Evolutionary conservation across 2,329 filamentous ascomycete species (phyloP).

Genomic region (Penicillium sp.): DNA sequence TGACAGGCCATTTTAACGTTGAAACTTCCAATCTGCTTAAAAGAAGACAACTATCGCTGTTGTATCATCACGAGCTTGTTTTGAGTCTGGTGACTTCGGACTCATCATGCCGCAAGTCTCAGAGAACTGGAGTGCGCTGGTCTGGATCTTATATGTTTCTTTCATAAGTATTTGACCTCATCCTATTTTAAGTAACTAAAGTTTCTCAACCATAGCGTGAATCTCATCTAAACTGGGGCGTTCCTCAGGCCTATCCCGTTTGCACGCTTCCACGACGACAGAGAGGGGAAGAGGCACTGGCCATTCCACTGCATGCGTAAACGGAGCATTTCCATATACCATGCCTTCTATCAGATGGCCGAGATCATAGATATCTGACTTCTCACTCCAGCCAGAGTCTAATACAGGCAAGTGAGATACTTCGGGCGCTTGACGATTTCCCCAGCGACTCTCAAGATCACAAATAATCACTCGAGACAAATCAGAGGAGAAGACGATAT

Average conservation of each 20-base stretch:
- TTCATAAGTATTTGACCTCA: too few relatives aligned
- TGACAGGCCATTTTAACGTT: too few relatives aligned
- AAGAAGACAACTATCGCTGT: too few relatives aligned
- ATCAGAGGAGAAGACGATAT: not conserved
- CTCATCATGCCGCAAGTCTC: too few relatives aligned
- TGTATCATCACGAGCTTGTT: too few relatives aligned
- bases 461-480: not conserved
- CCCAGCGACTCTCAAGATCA: not conserved
- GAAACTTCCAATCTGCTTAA: too few relatives aligned
- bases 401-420: not conserved
- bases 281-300: not conserved
- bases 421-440: not conserved
- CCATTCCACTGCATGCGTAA: not conserved
- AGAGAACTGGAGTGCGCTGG: too few relatives aligned
- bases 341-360: not conserved
- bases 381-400: not conserved
- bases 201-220: not conserved
- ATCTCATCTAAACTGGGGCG: not conserved
- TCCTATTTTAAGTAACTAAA: too few relatives aligned
- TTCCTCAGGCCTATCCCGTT: not conserved
- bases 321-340: not conserved
- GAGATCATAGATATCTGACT: constrained; percentile 1
- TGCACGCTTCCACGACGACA: not conserved
- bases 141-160: too few relatives aligned
- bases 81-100: too few relatives aligned